These are phyloP conservation scores for Verticillium dahliae DNA, from an alignment of 2,329 filamentous ascomycete genomes.

Conservation along the genomic window DNA sequence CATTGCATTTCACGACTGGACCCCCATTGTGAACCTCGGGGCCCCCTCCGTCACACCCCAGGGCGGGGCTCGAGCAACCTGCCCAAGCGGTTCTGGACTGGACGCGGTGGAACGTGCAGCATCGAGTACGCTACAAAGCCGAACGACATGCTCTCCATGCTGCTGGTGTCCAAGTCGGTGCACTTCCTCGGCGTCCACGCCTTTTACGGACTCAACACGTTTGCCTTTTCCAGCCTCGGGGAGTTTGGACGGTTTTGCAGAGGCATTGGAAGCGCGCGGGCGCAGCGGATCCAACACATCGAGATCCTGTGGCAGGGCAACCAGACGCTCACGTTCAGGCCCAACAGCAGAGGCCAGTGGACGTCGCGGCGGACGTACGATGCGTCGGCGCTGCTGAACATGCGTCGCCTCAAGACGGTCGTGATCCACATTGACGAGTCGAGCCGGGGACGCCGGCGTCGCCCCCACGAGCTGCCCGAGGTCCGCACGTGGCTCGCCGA, in stretches of 20 bases:
- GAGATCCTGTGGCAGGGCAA: slow-evolving; percentile 36
- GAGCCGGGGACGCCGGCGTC: slow-evolving; percentile 19
- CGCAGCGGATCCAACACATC: slow-evolving; percentile 36
- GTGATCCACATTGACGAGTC: slow-evolving; percentile 33
- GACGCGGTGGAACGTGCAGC: slow-evolving; percentile 13
- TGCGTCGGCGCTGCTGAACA: slow-evolving; percentile 25
- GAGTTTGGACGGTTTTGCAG: slow-evolving; percentile 40
- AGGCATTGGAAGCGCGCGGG: slow-evolving; percentile 29
- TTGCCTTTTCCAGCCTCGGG: slow-evolving; percentile 46
- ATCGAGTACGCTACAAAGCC: slow-evolving; percentile 27
- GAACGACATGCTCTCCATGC: slow-evolving; percentile 24
- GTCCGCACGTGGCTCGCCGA: slow-evolving; percentile 15
- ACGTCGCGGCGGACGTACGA: slow-evolving; percentile 30
- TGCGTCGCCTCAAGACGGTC: slow-evolving; percentile 31
- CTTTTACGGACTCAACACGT: slow-evolving; percentile 43
- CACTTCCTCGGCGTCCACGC: slow-evolving; percentile 30
- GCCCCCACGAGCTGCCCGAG: slow-evolving; percentile 24
- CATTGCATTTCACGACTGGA: slow-evolving; percentile 41
- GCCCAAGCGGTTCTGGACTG: neutral
- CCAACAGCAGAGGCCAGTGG: slow-evolving; percentile 11
- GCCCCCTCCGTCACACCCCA: neutral
- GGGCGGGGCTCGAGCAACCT: neutral
- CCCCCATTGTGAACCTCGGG: slow-evolving; percentile 4
- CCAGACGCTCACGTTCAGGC: slow-evolving; percentile 17
- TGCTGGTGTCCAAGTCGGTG: slow-evolving; percentile 34